Conservation (phyloP, 495 filamentous ascomycete genomes). For the Penicillium simplicissimum region DNA sequence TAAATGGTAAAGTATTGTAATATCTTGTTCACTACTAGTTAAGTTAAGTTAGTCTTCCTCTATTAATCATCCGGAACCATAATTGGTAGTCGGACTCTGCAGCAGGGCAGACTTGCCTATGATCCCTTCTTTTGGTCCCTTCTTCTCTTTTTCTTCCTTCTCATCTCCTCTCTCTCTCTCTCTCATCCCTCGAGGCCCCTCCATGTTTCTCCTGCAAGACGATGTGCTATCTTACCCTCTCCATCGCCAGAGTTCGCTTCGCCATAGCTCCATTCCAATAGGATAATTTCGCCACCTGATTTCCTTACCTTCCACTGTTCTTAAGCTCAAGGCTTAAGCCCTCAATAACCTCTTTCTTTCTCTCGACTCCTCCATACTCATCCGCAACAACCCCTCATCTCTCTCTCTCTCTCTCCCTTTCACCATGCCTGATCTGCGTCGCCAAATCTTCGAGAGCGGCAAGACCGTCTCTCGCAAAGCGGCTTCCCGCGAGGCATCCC, state of each 20-base stretch:
- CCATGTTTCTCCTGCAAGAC: constrained; percentile 24
- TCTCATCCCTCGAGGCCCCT: constrained; percentile 10
- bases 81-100: neutral
- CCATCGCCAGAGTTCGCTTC: constrained; percentile 18
- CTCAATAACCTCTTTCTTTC: neutral
- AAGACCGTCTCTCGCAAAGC: constrained; percentile 95
- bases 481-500: constrained; percentile 67
- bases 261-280: constrained; percentile 33
- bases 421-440: constrained; percentile 61
- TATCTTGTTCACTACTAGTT: too few relatives aligned
- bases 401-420: neutral
- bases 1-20: neutral
- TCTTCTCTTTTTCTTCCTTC: constrained; percentile 13
- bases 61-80: neutral
- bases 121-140: neutral
- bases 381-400: constrained; percentile 16
- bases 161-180: constrained; percentile 10
- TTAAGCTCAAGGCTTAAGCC: neutral
- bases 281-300: constrained; percentile 22
- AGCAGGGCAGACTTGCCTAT: neutral
- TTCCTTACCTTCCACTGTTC: neutral
- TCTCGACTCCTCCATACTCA: neutral
- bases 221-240: constrained; percentile 33
- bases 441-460: constrained; percentile 76
- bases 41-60: neutral